A percentile compares a stretch with the other conserved stretches of the same genome.
Evolutionary conservation across 2,329 filamentous ascomycete species (phyloP).

Genomic region (Xylariales sp.): DNA sequence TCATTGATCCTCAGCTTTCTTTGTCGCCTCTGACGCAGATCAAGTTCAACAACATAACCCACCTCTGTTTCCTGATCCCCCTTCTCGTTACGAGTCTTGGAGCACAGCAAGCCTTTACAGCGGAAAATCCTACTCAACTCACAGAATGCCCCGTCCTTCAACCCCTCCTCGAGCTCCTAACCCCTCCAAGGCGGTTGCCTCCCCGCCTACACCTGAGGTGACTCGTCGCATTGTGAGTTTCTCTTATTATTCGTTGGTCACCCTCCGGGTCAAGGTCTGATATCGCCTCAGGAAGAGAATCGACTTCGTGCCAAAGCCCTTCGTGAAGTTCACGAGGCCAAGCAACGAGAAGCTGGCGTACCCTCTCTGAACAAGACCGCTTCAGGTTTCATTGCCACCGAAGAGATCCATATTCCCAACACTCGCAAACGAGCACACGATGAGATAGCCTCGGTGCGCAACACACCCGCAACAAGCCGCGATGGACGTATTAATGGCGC

Average conservation of each 20-base stretch:
- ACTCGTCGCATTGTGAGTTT: constrained; percentile 50
- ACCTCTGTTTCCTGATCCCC: too few species aligned
- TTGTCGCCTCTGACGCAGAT: constrained; percentile 8
- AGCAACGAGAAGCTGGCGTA: constrained; percentile 43
- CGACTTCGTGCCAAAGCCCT: constrained; percentile 85
- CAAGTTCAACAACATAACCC: too few species aligned
- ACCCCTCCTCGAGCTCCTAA: constrained; percentile 37
- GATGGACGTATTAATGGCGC: constrained; percentile 54
- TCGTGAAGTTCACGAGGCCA: constrained; percentile 67
- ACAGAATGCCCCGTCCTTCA: constrained; percentile 44
- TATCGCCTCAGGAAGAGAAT: constrained; percentile 66
- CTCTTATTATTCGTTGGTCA: too few species aligned
- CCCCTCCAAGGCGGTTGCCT: constrained; percentile 27
- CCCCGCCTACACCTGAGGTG: constrained; percentile 51
- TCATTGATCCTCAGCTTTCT: constrained; percentile 6
- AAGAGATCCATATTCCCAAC: constrained; percentile 56
- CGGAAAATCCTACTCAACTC: too few species aligned
- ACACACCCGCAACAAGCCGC: constrained; percentile 56
- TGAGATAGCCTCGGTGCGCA: constrained; percentile 49
- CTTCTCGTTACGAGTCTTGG: too few species aligned
- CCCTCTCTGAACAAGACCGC: constrained; percentile 44
- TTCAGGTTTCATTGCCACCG: constrained; percentile 68
- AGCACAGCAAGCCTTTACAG: too few species aligned
- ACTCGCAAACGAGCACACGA: constrained; percentile 65
- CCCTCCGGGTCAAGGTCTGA: neutral